A percentile compares a stretch with the other conserved stretches of the same genome.
Evolutionary conservation across 176 grass and related monocot genomes (phyloP).

Genomic region (Tillandsia fasciculata): DNA sequence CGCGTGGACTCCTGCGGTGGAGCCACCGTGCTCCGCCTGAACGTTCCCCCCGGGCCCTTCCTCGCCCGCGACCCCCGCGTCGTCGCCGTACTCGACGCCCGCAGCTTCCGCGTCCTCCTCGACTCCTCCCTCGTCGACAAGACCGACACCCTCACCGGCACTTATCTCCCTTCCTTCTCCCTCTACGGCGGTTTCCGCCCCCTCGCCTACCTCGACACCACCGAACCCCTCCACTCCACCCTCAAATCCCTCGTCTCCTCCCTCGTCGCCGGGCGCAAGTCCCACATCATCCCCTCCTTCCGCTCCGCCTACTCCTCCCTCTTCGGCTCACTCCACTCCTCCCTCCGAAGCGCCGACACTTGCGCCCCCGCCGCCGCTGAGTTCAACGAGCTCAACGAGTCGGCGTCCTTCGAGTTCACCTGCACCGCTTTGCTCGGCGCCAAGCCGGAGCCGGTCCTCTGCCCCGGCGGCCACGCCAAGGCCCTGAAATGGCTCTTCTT

Average conservation of each 20-base stretch:
- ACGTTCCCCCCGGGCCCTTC: conserved; percentile 52
- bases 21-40: conserved; percentile 63
- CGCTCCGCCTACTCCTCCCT: conserved; percentile 10
- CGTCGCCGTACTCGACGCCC: conserved; percentile 65
- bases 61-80: conserved; percentile 34
- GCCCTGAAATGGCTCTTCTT: conserved; percentile 44
- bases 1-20: conserved; percentile 34
- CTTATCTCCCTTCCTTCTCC: conserved; percentile 36
- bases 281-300: conserved; percentile 39
- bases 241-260: conserved; percentile 46
- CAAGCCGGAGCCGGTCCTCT: conserved; percentile 31
- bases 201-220: conserved; percentile 55
- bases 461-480: conserved; percentile 18
- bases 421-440: conserved; percentile 39
- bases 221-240: conserved; percentile 35
- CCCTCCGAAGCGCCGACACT: background rate
- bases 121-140: conserved; percentile 60
- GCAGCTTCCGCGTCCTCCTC: conserved; percentile 54
- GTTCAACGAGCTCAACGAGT: conserved; percentile 39
- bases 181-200: conserved; percentile 53
- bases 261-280: conserved; percentile 35
- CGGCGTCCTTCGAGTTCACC: conserved; percentile 45
- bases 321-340: conserved; percentile 31
- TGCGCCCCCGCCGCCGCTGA: conserved; percentile 9
- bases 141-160: conserved; percentile 55